Percentiles rank a stretch among this genome's conserved stretches.
Evolutionary conservation across 192 early-diverging fungal genomes (phyloP).

Genomic region (Chytriomyces sp.): DNA sequence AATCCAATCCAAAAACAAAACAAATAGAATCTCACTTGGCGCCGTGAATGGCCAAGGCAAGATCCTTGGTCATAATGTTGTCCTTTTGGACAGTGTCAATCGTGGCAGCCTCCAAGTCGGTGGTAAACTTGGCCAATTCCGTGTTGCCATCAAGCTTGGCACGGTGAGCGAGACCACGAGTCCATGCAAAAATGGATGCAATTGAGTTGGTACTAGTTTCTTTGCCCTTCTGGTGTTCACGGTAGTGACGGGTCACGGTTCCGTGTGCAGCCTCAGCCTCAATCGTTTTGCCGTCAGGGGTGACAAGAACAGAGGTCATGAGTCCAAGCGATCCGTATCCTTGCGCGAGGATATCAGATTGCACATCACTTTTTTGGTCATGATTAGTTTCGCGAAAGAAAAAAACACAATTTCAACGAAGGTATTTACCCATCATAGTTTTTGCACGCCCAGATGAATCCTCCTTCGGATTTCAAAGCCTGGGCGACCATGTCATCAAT

Average conservation of each 20-base stretch:
- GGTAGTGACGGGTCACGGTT: conserved; percentile 92
- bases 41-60: conserved; percentile 94
- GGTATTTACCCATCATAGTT: conserved; percentile 75
- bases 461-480: conserved; percentile 91
- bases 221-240: conserved; percentile 93
- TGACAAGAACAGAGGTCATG: conserved; percentile 95
- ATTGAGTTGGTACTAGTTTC: conserved; percentile 96
- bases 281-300: conserved; percentile 88
- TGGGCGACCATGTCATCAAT: conserved; percentile 98
- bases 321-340: conserved; percentile 90
- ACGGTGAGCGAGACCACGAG: conserved; percentile 91
- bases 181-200: conserved; percentile 90
- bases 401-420: conserved; percentile 22
- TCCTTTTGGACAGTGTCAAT: conserved; percentile 84
- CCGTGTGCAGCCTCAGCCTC: conserved; percentile 98
- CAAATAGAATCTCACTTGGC: conserved; percentile 51
- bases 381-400: background rate
- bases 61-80: conserved; percentile 96
- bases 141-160: conserved; percentile 89
- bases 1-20: conserved; percentile 12
- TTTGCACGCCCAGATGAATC: conserved; percentile 92
- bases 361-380: conserved; percentile 76
- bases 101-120: conserved; percentile 85
- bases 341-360: conserved; percentile 96
- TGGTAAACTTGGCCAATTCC: conserved; percentile 73